Evolutionary conservation across 768 basidiomycete species (phyloP), one percentile per base, ranked within the genome.

Genomic region (Boletellus ananas): DNA sequence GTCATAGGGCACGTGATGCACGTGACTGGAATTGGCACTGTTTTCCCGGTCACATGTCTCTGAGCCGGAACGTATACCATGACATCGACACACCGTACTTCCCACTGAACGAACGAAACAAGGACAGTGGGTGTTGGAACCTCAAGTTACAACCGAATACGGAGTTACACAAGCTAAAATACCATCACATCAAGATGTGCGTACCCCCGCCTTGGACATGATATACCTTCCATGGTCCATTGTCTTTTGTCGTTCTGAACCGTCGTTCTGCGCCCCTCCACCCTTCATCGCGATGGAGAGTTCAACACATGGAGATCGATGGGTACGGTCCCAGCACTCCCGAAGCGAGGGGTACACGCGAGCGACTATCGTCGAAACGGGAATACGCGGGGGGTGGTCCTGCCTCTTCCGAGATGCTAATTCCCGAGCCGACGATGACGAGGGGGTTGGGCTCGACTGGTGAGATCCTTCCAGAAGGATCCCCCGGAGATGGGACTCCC

Each of bases 321-420:
- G 65, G 65, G 23, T 65, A 65, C 16, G 50, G 61, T 18, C 58
- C 55, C 36, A 65, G 43, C 0, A 43, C 44, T 14, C 57, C 57
- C 16, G 58, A 54, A 25, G 52, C 49, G 2, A 34, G 27, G 12
- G 45, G 51, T 21, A 40, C 52, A 23, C 41, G 45, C 10, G 49
- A 41, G 16, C 47, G 56, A 21, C 37, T 47, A 14, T 58, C 38
- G 33, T 70, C 66, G 34, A 66, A 63, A 29, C 55, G 58, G 7
- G 58, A 59, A 47, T 68, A 65, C 35, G 58, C 50, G 6, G 64
- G 62, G 6, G 37, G 59, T 16, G 51, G 47, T n/a, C 34, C 55
- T 8, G 8, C 14, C 8, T 38, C 42, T 21, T 52, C 53, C 52
- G 16, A 18, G n/a, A 21, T 17, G 20, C 46, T 45, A 29, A 56